These are phyloP conservation scores for Vigna angularis DNA, from an alignment of 306 rosid genomes.

Conservation along the genomic window DNA sequence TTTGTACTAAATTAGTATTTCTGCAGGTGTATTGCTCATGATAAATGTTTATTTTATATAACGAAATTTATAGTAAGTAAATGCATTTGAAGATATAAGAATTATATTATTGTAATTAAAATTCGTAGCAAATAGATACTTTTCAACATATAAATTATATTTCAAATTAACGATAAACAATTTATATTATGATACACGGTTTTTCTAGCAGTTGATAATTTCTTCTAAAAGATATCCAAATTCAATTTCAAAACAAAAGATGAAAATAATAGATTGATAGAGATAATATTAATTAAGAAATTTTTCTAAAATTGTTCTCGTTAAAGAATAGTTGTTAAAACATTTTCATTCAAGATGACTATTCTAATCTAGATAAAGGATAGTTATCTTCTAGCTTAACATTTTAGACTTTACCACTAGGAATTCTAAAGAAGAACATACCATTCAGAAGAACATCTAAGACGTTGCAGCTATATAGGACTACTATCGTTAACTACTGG, in stretches of 20 bases:
- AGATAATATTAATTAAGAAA: too few relatives aligned
- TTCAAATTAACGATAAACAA: neutral
- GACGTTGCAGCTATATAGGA: neutral
- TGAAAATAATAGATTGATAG: neutral
- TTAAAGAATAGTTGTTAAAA: too few relatives aligned
- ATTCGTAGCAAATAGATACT: too few relatives aligned
- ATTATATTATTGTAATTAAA: too few relatives aligned
- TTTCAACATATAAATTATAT: too few relatives aligned
- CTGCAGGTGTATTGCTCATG: neutral
- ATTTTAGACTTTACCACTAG: constrained; percentile 10
- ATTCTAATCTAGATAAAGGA: too few relatives aligned
- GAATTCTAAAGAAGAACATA: neutral
- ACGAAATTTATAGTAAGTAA: too few relatives aligned
- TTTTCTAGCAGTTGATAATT: neutral
- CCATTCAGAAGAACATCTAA: constrained; percentile 7
- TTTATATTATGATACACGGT: neutral
- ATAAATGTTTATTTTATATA: too few relatives aligned
- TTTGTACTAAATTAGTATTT: neutral
- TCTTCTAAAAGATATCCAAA: too few relatives aligned
- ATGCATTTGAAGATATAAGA: neutral
- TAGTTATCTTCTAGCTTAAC: neutral
- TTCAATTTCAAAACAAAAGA: too few relatives aligned
- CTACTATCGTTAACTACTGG: constrained; percentile 14
- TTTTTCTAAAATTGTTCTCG: neutral
- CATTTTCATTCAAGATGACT: neutral